Evolutionary conservation across 306 rosid species (phyloP).

Genomic region (Pterocarpus santalinus): DNA sequence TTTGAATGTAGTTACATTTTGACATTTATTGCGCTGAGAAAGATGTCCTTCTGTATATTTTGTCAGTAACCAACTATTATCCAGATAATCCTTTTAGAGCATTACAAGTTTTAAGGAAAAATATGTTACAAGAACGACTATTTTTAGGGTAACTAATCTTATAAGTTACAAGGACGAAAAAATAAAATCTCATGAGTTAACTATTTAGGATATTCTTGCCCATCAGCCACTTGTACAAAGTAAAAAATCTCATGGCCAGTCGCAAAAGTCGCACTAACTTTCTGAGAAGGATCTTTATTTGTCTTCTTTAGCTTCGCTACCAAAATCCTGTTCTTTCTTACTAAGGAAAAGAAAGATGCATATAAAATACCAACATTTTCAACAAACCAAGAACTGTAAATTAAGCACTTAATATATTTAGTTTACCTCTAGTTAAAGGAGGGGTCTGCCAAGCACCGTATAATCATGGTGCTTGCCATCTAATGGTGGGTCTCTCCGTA

Average conservation of each 20-base stretch:
- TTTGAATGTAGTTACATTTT: background rate
- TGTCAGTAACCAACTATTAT: background rate
- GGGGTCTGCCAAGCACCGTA: no score
- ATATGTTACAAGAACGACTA: no score
- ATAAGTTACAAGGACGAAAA: no score
- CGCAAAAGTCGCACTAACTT: constrained; percentile 50
- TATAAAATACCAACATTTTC: constrained; percentile 46
- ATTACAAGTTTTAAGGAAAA: background rate
- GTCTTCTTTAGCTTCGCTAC: constrained; percentile 68
- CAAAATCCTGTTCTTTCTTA: constrained; percentile 75
- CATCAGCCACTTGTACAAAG: constrained; percentile 15
- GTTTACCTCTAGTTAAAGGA: background rate
- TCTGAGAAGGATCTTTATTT: constrained; percentile 55
- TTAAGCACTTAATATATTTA: background rate
- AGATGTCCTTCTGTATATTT: background rate
- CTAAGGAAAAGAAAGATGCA: constrained; percentile 75
- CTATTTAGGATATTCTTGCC: constrained; percentile 27
- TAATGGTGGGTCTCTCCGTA: no score
- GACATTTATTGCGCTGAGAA: background rate
- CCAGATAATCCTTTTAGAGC: constrained; percentile 29
- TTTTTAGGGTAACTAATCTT: no score
- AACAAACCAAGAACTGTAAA: constrained; percentile 31
- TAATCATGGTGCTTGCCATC: no score
- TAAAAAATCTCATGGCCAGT: constrained; percentile 59
- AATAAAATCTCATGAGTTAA: background rate